Evolutionary conservation across 163 green algal species (phyloP).

Genomic region (Chlamydomonas reinhardtii): DNA sequence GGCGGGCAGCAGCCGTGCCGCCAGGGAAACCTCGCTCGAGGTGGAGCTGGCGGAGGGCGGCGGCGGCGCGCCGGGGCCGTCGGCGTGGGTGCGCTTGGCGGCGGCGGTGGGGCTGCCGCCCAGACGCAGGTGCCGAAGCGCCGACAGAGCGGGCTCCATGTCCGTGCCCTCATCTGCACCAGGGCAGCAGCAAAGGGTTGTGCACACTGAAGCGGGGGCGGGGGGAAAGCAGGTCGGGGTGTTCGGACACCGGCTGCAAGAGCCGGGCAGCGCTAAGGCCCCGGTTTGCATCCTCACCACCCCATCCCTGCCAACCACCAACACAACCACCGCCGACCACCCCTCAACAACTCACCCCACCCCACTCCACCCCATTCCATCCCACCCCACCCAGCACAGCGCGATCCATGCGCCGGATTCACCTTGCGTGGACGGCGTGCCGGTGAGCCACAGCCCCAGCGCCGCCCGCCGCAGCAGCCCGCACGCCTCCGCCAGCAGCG

Average conservation of each 20-base stretch:
- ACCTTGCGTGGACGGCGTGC: constrained; percentile 50
- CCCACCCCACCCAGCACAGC: neutral
- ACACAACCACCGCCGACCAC: too few relatives aligned
- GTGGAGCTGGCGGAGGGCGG: neutral
- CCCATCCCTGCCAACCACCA: too few relatives aligned
- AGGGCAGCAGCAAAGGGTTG: too few relatives aligned
- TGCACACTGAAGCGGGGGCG: too few relatives aligned
- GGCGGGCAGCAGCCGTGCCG: constrained; percentile 41
- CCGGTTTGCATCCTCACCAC: too few relatives aligned
- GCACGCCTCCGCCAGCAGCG: constrained; percentile 37
- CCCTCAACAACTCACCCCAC: too few relatives aligned
- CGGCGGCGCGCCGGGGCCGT: neutral
- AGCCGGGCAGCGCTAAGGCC: too few relatives aligned
- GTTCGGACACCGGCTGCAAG: too few relatives aligned
- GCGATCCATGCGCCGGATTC: neutral
- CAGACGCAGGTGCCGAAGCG: constrained; percentile 44
- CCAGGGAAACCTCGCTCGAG: constrained; percentile 33
- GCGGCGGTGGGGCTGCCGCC: neutral
- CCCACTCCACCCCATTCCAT: too few relatives aligned
- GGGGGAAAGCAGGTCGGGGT: too few relatives aligned
- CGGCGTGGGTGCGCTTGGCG: neutral
- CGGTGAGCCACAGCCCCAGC: constrained; percentile 59
- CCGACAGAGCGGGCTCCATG: constrained; percentile 35
- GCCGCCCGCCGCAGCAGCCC: constrained; percentile 45
- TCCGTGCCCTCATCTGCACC: constrained; percentile 16